Evolutionary conservation across 306 rosid species (phyloP).

Genomic region (Herpetospermum pedunculosum): DNA sequence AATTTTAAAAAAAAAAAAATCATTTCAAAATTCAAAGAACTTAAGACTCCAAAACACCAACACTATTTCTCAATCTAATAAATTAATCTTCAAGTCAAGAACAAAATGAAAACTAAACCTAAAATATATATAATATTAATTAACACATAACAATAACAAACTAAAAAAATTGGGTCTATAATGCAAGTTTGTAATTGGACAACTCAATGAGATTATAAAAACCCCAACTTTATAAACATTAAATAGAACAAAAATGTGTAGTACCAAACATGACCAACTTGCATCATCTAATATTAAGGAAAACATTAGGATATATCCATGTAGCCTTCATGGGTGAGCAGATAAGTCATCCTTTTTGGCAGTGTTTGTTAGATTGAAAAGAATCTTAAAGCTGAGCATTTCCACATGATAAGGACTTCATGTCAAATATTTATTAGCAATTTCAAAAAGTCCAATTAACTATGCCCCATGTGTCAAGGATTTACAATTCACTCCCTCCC

Average conservation of each 20-base stretch:
- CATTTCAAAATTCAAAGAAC: no score
- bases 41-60: no score
- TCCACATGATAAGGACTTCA: neutral
- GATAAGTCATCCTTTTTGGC: neutral
- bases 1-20: no score
- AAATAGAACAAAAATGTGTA: neutral
- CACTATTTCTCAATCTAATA: no score
- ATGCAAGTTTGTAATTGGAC: neutral
- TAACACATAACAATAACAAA: no score
- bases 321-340: neutral
- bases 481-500: neutral
- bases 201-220: neutral
- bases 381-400: neutral
- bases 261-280: neutral
- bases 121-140: no score
- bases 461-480: neutral
- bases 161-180: no score
- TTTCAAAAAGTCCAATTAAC: neutral
- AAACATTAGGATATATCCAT: neutral
- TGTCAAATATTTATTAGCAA: neutral
- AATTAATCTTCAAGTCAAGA: no score
- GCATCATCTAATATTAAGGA: neutral
- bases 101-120: no score
- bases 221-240: neutral
- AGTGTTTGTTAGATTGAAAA: neutral